A percentile compares a stretch with the other conserved stretches of the same genome.
Evolutionary conservation across 345 rosid genomes (phyloP).

Genomic region (Citrus cavaleriei): DNA sequence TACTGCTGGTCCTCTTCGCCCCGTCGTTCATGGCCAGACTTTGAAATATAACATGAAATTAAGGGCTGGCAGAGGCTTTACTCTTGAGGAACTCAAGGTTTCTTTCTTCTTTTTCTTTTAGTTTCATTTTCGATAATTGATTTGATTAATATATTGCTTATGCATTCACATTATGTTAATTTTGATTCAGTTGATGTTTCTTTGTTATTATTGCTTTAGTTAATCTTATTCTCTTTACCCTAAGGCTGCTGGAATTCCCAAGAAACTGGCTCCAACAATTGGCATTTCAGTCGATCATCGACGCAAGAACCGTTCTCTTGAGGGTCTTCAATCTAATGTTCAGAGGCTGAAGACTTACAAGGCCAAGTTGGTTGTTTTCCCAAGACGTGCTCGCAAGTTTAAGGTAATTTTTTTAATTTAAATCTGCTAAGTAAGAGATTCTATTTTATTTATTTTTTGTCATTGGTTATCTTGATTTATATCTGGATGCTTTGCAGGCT

Average conservation of each 20-base stretch:
- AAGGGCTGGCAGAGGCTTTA: conserved; percentile 80
- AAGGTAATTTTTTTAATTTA: conserved; percentile 39
- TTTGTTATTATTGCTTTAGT: not conserved
- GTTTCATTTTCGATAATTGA: not conserved
- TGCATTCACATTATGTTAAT: too few relatives aligned
- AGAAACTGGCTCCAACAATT: conserved; percentile 78
- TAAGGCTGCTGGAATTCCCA: conserved; percentile 81
- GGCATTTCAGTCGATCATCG: conserved; percentile 87
- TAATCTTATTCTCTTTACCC: too few relatives aligned
- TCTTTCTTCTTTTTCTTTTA: not conserved
- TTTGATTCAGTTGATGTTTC: not conserved
- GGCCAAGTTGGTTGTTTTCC: conserved; percentile 86
- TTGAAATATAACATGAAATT: conserved; percentile 85
- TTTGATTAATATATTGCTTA: too few relatives aligned
- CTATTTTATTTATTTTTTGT: not conserved
- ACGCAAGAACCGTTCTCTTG: conserved; percentile 69
- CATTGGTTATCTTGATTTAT: not conserved
- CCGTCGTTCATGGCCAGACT: conserved; percentile 83
- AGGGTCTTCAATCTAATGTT: conserved; percentile 74
- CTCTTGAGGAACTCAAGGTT: conserved; percentile 92
- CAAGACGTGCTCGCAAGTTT: conserved; percentile 52
- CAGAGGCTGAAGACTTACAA: conserved; percentile 90
- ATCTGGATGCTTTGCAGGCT: conserved; percentile 40
- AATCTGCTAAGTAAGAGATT: not conserved
- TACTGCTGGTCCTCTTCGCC: conserved; percentile 80